Conservation (phyloP, 176 grass and related monocot species). For the Saccharum spontaneum region DNA sequence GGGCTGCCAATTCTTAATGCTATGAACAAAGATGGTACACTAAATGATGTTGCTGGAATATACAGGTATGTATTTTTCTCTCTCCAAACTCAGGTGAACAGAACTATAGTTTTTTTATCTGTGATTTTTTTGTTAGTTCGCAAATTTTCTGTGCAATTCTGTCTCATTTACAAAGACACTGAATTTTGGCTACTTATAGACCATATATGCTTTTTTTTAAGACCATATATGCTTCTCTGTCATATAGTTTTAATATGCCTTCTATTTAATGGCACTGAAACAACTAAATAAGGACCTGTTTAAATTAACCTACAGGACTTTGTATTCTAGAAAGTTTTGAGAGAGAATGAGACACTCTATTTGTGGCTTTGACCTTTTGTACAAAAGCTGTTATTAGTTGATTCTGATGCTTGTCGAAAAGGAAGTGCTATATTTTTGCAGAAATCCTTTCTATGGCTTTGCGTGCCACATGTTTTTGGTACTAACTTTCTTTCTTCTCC, state of each 20-base stretch:
- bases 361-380: not conserved
- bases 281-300: not conserved
- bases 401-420: not conserved
- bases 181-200: constrained; percentile 21
- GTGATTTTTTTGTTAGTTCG: constrained; percentile 16
- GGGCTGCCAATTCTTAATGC: constrained; percentile 93
- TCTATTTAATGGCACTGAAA: constrained; percentile 5
- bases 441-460: constrained; percentile 21
- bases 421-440: not conserved
- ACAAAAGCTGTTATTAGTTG: constrained; percentile 7
- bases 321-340: constrained; percentile 22
- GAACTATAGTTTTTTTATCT: not conserved
- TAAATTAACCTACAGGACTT: not conserved
- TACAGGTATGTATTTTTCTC: constrained; percentile 65
- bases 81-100: constrained; percentile 12
- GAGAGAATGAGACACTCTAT: not conserved
- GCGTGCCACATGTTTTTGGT: constrained; percentile 16
- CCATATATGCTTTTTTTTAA: not conserved
- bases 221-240: not conserved
- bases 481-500: constrained; percentile 28
- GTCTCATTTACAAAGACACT: not conserved
- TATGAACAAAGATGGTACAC: constrained; percentile 98
- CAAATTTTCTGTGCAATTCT: not conserved
- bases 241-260: not conserved
- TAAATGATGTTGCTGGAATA: constrained; percentile 93